These are phyloP conservation scores for Termitomyces eurrhizus DNA, from an alignment of 768 basidiomycete species.

Conservation along the genomic window DNA sequence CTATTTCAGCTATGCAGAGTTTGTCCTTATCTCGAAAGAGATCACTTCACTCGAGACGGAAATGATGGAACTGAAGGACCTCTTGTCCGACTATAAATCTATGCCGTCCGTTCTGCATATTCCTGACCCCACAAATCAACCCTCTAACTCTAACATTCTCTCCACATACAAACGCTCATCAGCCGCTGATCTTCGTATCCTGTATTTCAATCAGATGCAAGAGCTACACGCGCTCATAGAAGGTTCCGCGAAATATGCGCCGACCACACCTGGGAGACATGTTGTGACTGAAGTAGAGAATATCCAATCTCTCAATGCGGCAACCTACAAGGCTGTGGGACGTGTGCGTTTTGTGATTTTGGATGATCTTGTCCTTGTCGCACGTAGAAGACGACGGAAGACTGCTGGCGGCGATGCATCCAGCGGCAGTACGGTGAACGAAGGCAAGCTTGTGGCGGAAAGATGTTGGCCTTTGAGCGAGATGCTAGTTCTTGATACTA, in stretches of 20 bases:
- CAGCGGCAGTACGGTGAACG: conserved; percentile 39
- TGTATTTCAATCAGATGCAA: conserved; percentile 95
- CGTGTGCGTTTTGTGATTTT: conserved; percentile 87
- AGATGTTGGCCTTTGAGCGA: conserved; percentile 91
- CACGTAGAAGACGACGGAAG: conserved; percentile 67
- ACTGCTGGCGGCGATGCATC: conserved; percentile 37
- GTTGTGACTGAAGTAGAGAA: conserved; percentile 83
- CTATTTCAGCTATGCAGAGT: conserved; percentile 82
- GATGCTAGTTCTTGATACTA: conserved; percentile 93
- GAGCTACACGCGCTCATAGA: conserved; percentile 86
- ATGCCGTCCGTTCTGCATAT: conserved; percentile 93
- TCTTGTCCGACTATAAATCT: conserved; percentile 91
- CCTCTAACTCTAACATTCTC: conserved; percentile 36
- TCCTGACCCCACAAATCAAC: conserved; percentile 69
- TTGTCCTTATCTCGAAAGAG: conserved; percentile 95
- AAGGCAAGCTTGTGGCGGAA: conserved; percentile 88
- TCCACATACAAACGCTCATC: conserved; percentile 72
- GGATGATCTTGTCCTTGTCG: conserved; percentile 89
- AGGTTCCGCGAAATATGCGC: conserved; percentile 93
- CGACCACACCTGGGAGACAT: conserved; percentile 87
- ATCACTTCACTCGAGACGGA: conserved; percentile 95
- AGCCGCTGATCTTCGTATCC: conserved; percentile 88
- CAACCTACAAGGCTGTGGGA: conserved; percentile 90
- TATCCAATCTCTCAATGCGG: conserved; percentile 82
- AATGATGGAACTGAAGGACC: conserved; percentile 94